A percentile compares a stretch with the other conserved stretches of the same genome.
These are phyloP conservation scores for Irpex rosettiformis DNA, from an alignment of 1,284 basidiomycete species.

Conservation along the genomic window DNA sequence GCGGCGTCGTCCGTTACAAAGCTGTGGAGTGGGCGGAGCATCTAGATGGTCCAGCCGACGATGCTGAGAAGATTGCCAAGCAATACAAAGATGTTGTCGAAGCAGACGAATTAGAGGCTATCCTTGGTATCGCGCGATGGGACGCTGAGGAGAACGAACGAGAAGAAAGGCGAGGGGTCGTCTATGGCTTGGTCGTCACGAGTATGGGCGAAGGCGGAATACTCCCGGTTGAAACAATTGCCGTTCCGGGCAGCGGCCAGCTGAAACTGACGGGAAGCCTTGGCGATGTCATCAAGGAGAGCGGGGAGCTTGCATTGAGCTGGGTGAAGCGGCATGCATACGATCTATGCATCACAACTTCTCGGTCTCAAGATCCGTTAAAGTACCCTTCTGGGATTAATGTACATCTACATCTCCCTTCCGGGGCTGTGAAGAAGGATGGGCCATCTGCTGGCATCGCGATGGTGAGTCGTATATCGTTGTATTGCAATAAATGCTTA, in stretches of 20 bases:
- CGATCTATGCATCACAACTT: conserved; percentile 72
- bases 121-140: conserved; percentile 81
- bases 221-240: conserved; percentile 77
- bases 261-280: conserved; percentile 81
- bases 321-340: conserved; percentile 86
- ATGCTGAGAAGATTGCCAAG: conserved; percentile 20
- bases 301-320: conserved; percentile 81
- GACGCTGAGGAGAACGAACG: conserved; percentile 77
- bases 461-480: conserved; percentile 48
- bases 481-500: not conserved
- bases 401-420: conserved; percentile 85
- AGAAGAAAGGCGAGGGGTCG: conserved; percentile 67
- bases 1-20: conserved; percentile 81
- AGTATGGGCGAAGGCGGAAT: conserved; percentile 88
- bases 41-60: conserved; percentile 41
- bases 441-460: conserved; percentile 88
- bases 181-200: conserved; percentile 86
- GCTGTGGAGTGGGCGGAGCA: conserved; percentile 86
- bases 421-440: conserved; percentile 88
- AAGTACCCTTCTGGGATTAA: conserved; percentile 70
- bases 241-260: conserved; percentile 67
- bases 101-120: conserved; percentile 75
- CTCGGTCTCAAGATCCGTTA: conserved; percentile 68
- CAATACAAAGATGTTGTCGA: conserved; percentile 65
- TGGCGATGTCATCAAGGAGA: conserved; percentile 88